Conservation (phyloP, 2,329 filamentous ascomycete genomes). For the Pestalotiopsis sp. region DNA sequence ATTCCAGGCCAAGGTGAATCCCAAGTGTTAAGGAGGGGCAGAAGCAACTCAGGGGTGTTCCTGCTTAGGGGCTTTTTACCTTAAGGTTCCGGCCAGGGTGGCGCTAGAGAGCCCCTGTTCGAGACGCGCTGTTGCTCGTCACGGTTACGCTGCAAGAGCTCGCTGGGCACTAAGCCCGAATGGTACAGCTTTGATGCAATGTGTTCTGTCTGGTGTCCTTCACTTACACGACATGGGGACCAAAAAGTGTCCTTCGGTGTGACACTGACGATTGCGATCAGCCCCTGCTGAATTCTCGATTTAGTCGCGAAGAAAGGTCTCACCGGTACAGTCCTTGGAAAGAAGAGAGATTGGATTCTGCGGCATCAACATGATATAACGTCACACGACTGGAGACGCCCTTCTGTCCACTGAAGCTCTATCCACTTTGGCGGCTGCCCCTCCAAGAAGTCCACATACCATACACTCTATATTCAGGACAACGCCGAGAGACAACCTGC, state of each 20-base stretch:
- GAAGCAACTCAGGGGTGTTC: neutral
- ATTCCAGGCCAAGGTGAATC: neutral
- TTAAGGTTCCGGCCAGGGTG: neutral
- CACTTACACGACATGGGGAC: neutral
- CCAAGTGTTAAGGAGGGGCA: slow-evolving; percentile 4
- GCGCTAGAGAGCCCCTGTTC: neutral
- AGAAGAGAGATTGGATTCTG: neutral
- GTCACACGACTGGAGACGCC: neutral
- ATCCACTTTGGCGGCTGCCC: neutral
- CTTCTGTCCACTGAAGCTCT: neutral
- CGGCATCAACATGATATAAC: neutral
- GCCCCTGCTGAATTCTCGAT: neutral
- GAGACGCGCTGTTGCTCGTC: neutral
- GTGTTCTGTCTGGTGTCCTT: slow-evolving; percentile 1
- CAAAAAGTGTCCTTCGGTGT: neutral
- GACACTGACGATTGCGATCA: neutral
- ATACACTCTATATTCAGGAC: neutral
- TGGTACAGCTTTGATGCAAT: slow-evolving; percentile 14
- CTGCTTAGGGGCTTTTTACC: neutral
- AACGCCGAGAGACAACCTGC: neutral
- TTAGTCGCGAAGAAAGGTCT: neutral
- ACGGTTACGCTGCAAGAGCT: neutral
- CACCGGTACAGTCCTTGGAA: neutral
- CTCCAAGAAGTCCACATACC: neutral
- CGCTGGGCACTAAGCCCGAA: slow-evolving; percentile 1